Evolutionary conservation across 805 yeast species (phyloP), one percentile per base, ranked within the genome.

Genomic region (Lipomyces starkeyi): DNA sequence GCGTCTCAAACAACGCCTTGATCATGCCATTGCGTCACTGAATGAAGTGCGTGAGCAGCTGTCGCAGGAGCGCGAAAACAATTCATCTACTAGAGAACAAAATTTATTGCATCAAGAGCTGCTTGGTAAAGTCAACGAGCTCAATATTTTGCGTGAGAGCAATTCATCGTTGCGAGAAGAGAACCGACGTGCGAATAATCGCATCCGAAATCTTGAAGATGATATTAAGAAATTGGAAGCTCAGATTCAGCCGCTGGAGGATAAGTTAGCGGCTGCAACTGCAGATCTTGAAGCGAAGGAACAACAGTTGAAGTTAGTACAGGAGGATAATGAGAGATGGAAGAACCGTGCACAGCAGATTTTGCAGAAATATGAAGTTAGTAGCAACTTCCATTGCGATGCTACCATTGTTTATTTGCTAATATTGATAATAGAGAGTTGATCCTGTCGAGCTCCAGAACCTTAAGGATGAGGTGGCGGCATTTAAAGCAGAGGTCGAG

Each of bases 131-230:
- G 79, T 88, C 62, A 84, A 87, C 65, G 89, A 89, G 70, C 76
- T 90, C 76, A 87, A 85, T 72, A 79, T 89, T 32, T 77, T 90
- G 64, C 82, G 90, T 62, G 94, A 90, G 76, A 88, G 91, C 73
- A 90, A 90, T 73, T 79, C 82, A 8, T 85, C 91, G 1, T 80
- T 90, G 71, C 83, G 93, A 61, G 80, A 81, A 64, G 91, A 88
- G 63, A 78, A 82, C 64, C 76, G 77, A 29, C 68, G 74, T 3
- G 77, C 77, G 55, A 66, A 76, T 27, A 71, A 74, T 17, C 78
- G 75, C 62, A 78, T 81, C 14, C 72, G 74, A 54, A 76, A 76
- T 6, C 79, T 88, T 53, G 86, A 86, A 73, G 59, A 68, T 1
- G 78, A 83, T 68, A 62, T 86, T 17, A 74, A 75, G 2, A 71